Percentiles rank a stretch among this genome's conserved stretches.
Evolutionary conservation across 1,284 basidiomycete genomes (phyloP).

Genomic region (Ceratobasidium sp.): DNA sequence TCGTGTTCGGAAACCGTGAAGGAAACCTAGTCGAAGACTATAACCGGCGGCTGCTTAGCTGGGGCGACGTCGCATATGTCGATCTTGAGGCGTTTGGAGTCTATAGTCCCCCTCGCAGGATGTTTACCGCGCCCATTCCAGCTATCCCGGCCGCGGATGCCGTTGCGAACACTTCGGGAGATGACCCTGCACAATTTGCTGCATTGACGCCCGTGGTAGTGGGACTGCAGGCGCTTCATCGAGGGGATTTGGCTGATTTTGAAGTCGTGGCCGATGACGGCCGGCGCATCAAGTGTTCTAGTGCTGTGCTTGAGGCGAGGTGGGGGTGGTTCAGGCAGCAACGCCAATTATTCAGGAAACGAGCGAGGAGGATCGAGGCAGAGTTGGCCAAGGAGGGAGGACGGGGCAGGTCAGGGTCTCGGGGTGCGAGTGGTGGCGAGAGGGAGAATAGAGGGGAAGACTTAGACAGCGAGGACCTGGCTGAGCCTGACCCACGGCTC

Average conservation of each 20-base stretch:
- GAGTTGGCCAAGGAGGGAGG: conserved; percentile 59
- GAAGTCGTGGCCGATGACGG: conserved; percentile 93
- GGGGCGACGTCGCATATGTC: conserved; percentile 90
- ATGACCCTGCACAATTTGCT: conserved; percentile 26
- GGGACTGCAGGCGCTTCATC: conserved; percentile 81
- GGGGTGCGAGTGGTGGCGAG: conserved; percentile 12
- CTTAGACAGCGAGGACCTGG: conserved; percentile 44
- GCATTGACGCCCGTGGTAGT: conserved; percentile 53
- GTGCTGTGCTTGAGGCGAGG: conserved; percentile 81
- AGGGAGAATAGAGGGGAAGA: not conserved
- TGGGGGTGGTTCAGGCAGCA: conserved; percentile 95
- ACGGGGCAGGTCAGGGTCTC: conserved; percentile 26
- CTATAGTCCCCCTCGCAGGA: conserved; percentile 80
- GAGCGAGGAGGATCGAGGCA: conserved; percentile 65
- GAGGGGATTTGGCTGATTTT: conserved; percentile 82
- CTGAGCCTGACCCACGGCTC: conserved; percentile 72
- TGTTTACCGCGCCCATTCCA: conserved; percentile 59
- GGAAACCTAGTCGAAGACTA: conserved; percentile 92
- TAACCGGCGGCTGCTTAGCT: conserved; percentile 87
- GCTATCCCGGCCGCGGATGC: conserved; percentile 71
- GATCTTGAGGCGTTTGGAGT: conserved; percentile 94
- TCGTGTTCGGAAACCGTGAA: conserved; percentile 88
- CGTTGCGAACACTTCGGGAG: not conserved
- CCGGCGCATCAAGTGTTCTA: conserved; percentile 81
- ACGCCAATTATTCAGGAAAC: conserved; percentile 65